Evolutionary conservation across 2,329 filamentous ascomycete species (phyloP).

Genomic region (Aureobasidium sp.): DNA sequence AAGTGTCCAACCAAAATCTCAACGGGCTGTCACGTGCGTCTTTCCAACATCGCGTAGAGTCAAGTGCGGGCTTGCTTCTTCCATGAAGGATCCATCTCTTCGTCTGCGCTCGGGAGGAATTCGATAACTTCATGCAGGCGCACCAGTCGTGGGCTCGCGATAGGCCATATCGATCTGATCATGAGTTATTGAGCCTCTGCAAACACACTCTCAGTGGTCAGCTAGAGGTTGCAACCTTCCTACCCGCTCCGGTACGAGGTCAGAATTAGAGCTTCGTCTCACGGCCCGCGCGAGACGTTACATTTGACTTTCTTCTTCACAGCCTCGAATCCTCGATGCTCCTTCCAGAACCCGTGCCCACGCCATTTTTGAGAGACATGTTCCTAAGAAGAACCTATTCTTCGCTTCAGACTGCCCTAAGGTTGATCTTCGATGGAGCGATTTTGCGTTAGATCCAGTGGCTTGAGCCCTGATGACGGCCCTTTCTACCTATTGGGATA

Average conservation of each 20-base stretch:
- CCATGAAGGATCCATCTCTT: not conserved
- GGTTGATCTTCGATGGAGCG: not conserved
- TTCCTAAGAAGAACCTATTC: not conserved
- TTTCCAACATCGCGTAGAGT: not conserved
- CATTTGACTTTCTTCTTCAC: not conserved
- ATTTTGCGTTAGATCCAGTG: not conserved
- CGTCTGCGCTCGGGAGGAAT: not conserved
- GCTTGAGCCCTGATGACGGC: not conserved
- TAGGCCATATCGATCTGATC: not conserved
- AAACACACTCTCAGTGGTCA: not conserved
- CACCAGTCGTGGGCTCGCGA: not conserved
- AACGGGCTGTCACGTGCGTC: not conserved
- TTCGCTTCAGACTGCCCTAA: not conserved
- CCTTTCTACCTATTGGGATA: not conserved
- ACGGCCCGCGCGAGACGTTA: not conserved
- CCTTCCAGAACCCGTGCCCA: not conserved
- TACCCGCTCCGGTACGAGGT: not conserved
- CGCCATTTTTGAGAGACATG: not conserved
- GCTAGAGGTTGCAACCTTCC: no score
- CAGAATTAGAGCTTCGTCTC: not conserved
- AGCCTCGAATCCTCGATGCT: conserved; percentile 10
- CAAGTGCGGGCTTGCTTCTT: not conserved
- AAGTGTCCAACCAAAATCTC: not conserved
- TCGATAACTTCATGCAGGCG: conserved; percentile 3
- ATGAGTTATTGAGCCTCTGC: not conserved